phyloP scores from a whole-genome alignment of 257 asterid species.

The Solanum chaucha region DNA sequence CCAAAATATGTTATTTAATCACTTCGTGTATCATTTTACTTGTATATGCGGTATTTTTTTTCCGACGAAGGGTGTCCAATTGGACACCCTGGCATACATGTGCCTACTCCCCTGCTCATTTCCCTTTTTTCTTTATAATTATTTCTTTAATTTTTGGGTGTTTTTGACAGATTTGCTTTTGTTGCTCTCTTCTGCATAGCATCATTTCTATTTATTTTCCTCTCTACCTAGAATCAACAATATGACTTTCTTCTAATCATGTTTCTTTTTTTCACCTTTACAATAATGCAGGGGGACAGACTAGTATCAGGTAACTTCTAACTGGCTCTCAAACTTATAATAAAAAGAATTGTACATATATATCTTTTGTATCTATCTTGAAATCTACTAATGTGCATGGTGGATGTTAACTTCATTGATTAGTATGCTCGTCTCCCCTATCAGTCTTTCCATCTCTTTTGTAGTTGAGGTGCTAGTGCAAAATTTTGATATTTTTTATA shows the following conservation, averaged over 20 bases:
- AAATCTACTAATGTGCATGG: not conserved
- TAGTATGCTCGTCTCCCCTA: not conserved
- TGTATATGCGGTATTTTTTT: too few relatives aligned
- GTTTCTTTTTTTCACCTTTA: not conserved
- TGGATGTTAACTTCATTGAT: not conserved
- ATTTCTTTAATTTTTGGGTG: not conserved
- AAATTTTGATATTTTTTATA: not conserved
- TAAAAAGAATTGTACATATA: not conserved
- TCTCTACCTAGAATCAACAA: not conserved
- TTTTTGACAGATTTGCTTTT: not conserved
- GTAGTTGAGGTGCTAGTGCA: not conserved
- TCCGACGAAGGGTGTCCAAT: too few relatives aligned
- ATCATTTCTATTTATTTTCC: not conserved
- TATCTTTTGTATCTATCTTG: not conserved
- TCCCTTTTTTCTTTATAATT: not conserved
- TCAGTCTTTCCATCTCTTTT: not conserved
- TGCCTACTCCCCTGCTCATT: not conserved
- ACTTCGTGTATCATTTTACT: too few relatives aligned
- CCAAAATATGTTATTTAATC: too few relatives aligned
- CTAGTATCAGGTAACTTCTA: constrained; percentile 76
- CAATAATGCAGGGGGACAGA: constrained; percentile 88
- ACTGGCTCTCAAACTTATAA: not conserved
- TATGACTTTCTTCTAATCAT: not conserved
- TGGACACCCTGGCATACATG: too few relatives aligned
- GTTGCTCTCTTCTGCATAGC: not conserved